Base-by-base conservation (phyloP, 1,284 basidiomycete species). In the Vanrija humicola region DNA sequence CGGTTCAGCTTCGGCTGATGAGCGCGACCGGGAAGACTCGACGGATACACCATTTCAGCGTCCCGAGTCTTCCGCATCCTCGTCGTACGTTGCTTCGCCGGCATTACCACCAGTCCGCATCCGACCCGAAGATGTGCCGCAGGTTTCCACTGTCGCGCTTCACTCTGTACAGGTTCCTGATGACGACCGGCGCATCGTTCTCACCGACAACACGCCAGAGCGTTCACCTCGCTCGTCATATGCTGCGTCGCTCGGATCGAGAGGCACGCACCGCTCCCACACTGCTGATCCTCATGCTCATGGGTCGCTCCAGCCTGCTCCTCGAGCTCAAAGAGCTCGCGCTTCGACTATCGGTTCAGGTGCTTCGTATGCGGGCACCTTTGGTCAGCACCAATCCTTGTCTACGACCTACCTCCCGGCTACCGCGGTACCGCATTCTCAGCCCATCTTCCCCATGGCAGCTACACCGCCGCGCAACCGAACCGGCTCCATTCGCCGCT, bases 401-500 rank as follows among this genome's bases (percentile, higher is more conserved):
- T 50, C 56, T 8, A 38, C 52, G 1, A 45, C 52, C 5, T 48
- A 42, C 46, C 47, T 56, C 16, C 48, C 58, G 0, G 29, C 54
- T 1, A 34, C 34, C 4, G 34, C 34, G 34, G 6, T 3, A 12
- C 34, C 7, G 14, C 59, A 55, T 6, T 28, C 42, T 2, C 29
- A 46, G 1, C 55, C 53, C 1, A 52, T 43, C 12, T 58, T 58
- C 50, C 57, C 57, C 14, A 55, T 64, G 3, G 42, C 62, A 0
- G 64, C 67, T 4, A 71, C 72, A 0, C 73, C 72, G 7, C 70
- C 72, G 9, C 66, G 72, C 3, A 61, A 65, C 15, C 59, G 70
- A 28, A 61, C 70, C 1, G 64, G 66, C 3, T 71, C 68, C 1
- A 66, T 74, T 5, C 58, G 65, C 16, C 64, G 69, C 6, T 39